Evolutionary conservation across 225 moss, liverwort and hornwort genomes (phyloP).

Genomic region (Takakia lepidozioides): DNA sequence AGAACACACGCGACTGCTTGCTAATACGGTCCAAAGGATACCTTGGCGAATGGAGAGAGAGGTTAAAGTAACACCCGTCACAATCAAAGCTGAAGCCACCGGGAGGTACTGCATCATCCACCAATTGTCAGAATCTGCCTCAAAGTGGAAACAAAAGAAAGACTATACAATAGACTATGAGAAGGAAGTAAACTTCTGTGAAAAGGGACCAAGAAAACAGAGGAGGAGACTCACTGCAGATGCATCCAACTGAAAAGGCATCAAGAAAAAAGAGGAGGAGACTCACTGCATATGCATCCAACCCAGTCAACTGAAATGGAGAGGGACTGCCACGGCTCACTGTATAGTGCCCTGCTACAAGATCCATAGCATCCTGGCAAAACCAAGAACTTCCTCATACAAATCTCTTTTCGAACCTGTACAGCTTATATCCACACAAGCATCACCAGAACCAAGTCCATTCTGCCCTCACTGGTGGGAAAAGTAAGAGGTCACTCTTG

Average conservation of each 20-base stretch:
- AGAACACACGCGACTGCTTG: not conserved
- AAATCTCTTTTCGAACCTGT: too few species aligned
- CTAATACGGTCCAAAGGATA: slow-evolving; percentile 11
- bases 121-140: not conserved
- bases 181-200: not conserved
- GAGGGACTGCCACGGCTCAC: slow-evolving; percentile 57
- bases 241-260: slow-evolving; percentile 26
- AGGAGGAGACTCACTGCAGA: slow-evolving; percentile 38
- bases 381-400: too few species aligned
- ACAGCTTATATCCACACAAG: too few species aligned
- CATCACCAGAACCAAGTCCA: too few species aligned
- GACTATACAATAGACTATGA: not conserved
- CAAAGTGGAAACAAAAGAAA: not conserved
- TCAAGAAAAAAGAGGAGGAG: not conserved
- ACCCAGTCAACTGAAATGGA: slow-evolving; percentile 52
- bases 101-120: slow-evolving; percentile 76
- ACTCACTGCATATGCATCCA: slow-evolving; percentile 63
- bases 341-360: slow-evolving; percentile 85
- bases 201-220: not conserved
- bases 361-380: slow-evolving; percentile 98
- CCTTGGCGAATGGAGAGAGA: slow-evolving; percentile 70
- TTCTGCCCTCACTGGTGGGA: too few species aligned
- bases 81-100: slow-evolving; percentile 52
- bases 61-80: slow-evolving; percentile 77
- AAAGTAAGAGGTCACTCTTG: too few species aligned